Conservation (phyloP, 2,329 filamentous ascomycete species). For the Tolypocladium amazonense region DNA sequence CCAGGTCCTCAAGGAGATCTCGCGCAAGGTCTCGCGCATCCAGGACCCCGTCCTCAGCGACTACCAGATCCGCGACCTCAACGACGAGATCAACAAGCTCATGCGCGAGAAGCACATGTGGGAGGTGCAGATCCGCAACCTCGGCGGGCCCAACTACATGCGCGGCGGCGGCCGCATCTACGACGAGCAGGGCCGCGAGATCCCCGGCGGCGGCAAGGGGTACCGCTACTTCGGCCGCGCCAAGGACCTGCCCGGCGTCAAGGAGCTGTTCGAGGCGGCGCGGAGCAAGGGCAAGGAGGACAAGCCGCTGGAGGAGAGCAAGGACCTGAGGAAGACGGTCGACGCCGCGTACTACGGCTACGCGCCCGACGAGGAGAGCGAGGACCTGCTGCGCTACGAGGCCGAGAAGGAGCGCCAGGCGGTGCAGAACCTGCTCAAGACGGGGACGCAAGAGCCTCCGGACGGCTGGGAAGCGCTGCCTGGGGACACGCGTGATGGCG, state of each 20-base stretch:
- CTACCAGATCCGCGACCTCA: slow-evolving; percentile 94
- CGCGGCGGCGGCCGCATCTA: slow-evolving; percentile 59
- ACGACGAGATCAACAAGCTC: slow-evolving; percentile 98
- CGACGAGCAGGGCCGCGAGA: slow-evolving; percentile 63
- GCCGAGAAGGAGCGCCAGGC: slow-evolving; percentile 74
- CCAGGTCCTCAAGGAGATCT: slow-evolving; percentile 94
- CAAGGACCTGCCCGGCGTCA: slow-evolving; percentile 82
- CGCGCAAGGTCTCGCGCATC: slow-evolving; percentile 91
- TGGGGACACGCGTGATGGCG: slow-evolving; percentile 75
- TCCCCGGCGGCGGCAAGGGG: slow-evolving; percentile 69
- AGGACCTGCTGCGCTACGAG: slow-evolving; percentile 70
- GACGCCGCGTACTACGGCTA: slow-evolving; percentile 96
- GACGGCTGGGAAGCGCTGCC: slow-evolving; percentile 77
- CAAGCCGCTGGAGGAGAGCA: slow-evolving; percentile 53
- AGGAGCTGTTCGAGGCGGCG: slow-evolving; percentile 86
- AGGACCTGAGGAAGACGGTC: slow-evolving; percentile 64
- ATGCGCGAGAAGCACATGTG: slow-evolving; percentile 99
- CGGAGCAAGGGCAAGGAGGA: slow-evolving; percentile 43
- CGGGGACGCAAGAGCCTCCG: slow-evolving; percentile 45
- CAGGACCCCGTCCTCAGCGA: slow-evolving; percentile 87
- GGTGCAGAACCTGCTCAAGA: slow-evolving; percentile 52
- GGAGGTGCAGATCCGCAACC: slow-evolving; percentile 90
- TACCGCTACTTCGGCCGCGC: slow-evolving; percentile 93
- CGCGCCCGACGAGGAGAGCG: slow-evolving; percentile 85
- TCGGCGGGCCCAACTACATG: slow-evolving; percentile 98